Conservation (phyloP, 139 green algal genomes). For the Coelastrella sp. region DNA sequence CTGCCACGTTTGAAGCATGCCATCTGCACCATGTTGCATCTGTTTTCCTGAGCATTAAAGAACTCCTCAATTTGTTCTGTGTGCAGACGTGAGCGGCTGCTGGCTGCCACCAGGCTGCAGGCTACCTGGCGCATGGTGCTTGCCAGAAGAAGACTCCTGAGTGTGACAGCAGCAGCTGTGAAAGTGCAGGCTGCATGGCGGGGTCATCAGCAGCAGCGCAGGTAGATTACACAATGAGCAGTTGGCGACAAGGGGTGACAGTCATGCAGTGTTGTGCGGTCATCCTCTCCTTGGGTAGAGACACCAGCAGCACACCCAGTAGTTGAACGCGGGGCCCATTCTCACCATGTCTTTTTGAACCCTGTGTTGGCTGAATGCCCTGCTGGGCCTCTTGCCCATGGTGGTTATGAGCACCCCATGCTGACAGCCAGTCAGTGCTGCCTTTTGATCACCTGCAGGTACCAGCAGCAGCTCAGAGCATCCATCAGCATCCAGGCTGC, state of each 20-base stretch:
- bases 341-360: not conserved
- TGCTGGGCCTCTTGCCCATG: no score
- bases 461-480: slow-evolving; percentile 30
- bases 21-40: not conserved
- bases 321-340: no score
- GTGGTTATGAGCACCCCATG: no score
- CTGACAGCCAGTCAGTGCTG: not conserved
- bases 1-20: no score
- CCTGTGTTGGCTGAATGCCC: not conserved
- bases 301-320: no score
- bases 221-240: not conserved
- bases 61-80: not conserved
- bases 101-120: slow-evolving; percentile 45
- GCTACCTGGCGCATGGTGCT: slow-evolving; percentile 56
- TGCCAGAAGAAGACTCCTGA: not conserved
- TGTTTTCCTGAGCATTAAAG: no score
- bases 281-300: no score
- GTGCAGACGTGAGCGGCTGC: slow-evolving; percentile 31
- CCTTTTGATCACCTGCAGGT: not conserved
- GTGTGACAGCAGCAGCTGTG: slow-evolving; percentile 45
- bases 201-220: not conserved
- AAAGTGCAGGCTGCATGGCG: slow-evolving; percentile 57
- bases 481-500: slow-evolving; percentile 55
- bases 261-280: no score
- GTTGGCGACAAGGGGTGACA: no score